Evolutionary conservation across 129 eudicot genomes (phyloP).

Genomic region (Calendula officinalis): DNA sequence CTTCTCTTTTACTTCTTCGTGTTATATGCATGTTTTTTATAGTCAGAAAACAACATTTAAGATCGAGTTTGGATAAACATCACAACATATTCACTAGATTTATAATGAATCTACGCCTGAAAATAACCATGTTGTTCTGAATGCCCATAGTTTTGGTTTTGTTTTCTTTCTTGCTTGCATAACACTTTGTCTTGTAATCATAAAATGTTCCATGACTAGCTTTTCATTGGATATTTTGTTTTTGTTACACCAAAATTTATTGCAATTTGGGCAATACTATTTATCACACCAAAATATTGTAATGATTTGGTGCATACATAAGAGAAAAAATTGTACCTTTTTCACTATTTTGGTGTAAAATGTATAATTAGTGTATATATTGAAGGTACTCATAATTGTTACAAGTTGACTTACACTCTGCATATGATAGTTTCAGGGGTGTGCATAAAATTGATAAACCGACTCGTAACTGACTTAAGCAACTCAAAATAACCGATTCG

Average conservation of each 20-base stretch:
- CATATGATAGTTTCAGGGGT: too few species aligned
- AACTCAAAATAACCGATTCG: too few species aligned
- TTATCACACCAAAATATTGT: too few species aligned
- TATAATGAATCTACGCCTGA: slow-evolving; percentile 6
- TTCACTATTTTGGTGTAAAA: too few species aligned
- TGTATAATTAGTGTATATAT: too few species aligned
- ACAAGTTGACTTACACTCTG: too few species aligned
- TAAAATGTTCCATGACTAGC: not conserved
- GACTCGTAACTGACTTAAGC: too few species aligned
- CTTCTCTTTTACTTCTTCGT: not conserved
- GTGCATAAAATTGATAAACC: too few species aligned
- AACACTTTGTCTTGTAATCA: not conserved
- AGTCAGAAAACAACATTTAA: slow-evolving; percentile 17
- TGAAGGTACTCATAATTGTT: too few species aligned
- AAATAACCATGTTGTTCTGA: slow-evolving; percentile 9
- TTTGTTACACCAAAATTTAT: not conserved
- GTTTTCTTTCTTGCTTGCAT: slow-evolving; percentile 14
- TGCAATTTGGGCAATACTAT: too few species aligned
- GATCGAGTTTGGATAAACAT: slow-evolving; percentile 8
- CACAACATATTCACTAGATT: slow-evolving; percentile 7
- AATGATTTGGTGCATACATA: too few species aligned
- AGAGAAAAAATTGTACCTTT: too few species aligned
- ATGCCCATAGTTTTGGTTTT: slow-evolving; percentile 10
- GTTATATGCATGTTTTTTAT: slow-evolving; percentile 14
- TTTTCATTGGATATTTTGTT: slow-evolving; percentile 13